Evolutionary conservation across 2,329 filamentous ascomycete genomes (phyloP).

Genomic region (Pseudogymnoascus sp.): DNA sequence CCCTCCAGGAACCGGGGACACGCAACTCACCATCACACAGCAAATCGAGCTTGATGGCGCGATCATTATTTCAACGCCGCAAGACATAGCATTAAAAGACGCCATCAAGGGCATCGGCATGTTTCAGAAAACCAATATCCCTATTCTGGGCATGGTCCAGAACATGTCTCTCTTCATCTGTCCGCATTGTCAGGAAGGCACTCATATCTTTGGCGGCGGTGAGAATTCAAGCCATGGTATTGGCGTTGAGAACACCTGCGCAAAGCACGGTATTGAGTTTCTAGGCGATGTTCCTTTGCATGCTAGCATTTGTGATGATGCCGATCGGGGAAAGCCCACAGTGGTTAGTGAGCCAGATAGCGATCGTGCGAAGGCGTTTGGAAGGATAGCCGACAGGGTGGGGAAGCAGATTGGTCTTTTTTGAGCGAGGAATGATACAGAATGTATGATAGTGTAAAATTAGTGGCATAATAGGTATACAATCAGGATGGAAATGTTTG

Average conservation of each 20-base stretch:
- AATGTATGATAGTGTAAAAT: slow-evolving; percentile 4
- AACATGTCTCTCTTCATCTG: slow-evolving; percentile 87
- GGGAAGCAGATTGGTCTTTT: slow-evolving; percentile 25
- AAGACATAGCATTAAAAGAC: slow-evolving; percentile 87
- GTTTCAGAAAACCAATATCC: slow-evolving; percentile 78
- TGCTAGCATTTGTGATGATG: slow-evolving; percentile 78
- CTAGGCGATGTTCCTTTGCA: slow-evolving; percentile 87
- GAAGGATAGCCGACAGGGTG: slow-evolving; percentile 57
- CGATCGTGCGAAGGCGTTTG: slow-evolving; percentile 64
- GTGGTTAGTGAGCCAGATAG: slow-evolving; percentile 81
- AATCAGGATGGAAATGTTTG: neutral
- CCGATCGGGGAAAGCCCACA: slow-evolving; percentile 80
- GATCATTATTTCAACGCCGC: slow-evolving; percentile 86
- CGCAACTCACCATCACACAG: slow-evolving; percentile 93
- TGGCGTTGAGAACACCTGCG: slow-evolving; percentile 62
- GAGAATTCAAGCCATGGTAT: slow-evolving; percentile 38
- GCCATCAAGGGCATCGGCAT: slow-evolving; percentile 88
- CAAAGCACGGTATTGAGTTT: slow-evolving; percentile 67
- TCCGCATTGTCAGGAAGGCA: slow-evolving; percentile 67
- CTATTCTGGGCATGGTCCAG: slow-evolving; percentile 79
- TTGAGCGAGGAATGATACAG: neutral
- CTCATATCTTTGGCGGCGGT: slow-evolving; percentile 61
- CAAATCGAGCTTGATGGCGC: slow-evolving; percentile 83
- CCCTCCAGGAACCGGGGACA: slow-evolving; percentile 90
- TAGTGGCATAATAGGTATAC: neutral